Evolutionary conservation across 2,329 filamentous ascomycete species (phyloP), one percentile per base, ranked within the genome.

Genomic region (Talaromyces amestolkiae): DNA sequence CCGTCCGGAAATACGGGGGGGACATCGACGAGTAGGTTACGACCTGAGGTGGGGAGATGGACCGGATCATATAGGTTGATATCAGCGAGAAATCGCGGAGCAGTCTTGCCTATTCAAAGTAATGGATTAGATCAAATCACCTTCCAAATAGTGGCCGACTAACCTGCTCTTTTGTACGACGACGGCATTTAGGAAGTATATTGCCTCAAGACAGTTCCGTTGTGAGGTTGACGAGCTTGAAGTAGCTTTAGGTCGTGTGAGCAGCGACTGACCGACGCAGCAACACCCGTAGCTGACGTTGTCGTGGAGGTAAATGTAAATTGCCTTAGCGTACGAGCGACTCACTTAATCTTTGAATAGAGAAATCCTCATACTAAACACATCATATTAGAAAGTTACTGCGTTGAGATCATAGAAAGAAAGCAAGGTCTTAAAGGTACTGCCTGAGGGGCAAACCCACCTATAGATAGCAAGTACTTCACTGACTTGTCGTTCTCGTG

Each of bases 1-100:
- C 70, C 60, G 47, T 77, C 69, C 58, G 73, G 70, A 70, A 82
- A 84, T n/a, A 82, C 80, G 7, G 84, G 85, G 53, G 87, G 84
- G 27, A 84, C 77, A 66, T 87, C 82, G 49, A 84, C 83, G 56
- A 91, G 82, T 60, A 89, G 75, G 72, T 87, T 86, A 68, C 80
- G 81, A 64, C 80, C 81, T 37, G 74, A 75, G 19, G 70, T 70
- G 64, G 76, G 72, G 24, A 79, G 77, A 69, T 84, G 82, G 71
- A 72, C 71, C 33, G 77, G 74, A 69, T 81, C 78, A 68, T 83
- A 82, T 65, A 79, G 74, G 35, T 78, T 70, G 45, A 83, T 70
- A 72, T 84, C 82, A 58, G 77, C 71, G 61, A 81, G 74, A 66
- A 84, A 74, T 65, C 82, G 79, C 37, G 84, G 84, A 63, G 82